Evolutionary conservation across 164 flowering plant genomes (phyloP).

Genomic region (Vitis amurensis): DNA sequence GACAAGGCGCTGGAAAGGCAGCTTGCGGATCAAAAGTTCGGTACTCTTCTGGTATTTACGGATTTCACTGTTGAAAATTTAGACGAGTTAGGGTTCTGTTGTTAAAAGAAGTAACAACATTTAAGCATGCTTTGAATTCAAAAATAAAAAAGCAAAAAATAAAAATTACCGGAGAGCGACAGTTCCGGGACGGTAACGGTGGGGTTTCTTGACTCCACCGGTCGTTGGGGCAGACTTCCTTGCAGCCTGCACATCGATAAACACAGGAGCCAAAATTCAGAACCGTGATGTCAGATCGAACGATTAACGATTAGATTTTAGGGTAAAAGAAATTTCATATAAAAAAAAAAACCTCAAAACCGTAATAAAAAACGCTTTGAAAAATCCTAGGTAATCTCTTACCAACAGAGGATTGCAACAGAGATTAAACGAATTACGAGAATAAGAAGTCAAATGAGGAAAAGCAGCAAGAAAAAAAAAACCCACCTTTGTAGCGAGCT

Average conservation of each 20-base stretch:
- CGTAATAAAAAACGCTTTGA: no score
- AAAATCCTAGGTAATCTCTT: no score
- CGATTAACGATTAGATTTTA: not conserved
- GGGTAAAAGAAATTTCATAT: not conserved
- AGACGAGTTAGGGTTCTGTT: no score
- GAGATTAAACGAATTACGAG: no score
- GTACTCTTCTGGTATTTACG: constrained; percentile 50
- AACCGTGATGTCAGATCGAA: not conserved
- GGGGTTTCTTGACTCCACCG: constrained; percentile 75
- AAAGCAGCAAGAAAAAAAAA: not conserved
- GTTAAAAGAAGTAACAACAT: not conserved
- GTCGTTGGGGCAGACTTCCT: constrained; percentile 60
- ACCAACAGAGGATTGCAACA: no score
- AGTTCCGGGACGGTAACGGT: constrained; percentile 66
- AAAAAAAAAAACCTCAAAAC: no score
- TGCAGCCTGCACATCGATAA: constrained; percentile 29
- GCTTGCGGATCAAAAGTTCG: constrained; percentile 36
- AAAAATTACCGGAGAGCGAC: constrained; percentile 58
- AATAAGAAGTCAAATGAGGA: not conserved
- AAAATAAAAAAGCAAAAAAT: not conserved
- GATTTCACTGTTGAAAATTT: constrained; percentile 33
- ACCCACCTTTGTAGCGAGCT: constrained; percentile 54
- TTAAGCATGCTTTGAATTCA: no score
- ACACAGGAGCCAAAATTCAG: not conserved
- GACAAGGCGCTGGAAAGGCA: constrained; percentile 47